Conservation (phyloP, 495 filamentous ascomycete genomes). For the Schizothecium vesticola region DNA sequence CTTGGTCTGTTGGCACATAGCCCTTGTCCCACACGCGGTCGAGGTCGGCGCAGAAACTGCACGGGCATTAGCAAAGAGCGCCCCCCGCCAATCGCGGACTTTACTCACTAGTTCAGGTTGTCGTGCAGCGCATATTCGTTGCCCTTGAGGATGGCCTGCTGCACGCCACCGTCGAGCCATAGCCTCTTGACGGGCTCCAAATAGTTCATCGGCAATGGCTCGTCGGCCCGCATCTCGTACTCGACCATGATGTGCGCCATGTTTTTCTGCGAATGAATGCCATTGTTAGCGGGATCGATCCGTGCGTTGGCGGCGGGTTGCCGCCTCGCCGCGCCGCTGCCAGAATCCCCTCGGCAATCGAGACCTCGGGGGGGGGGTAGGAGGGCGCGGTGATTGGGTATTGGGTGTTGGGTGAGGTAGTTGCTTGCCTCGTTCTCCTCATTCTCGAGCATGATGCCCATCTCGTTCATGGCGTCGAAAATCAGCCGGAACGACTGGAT, state of each 20-base stretch:
- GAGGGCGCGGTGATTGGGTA: no score
- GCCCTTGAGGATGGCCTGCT: slow-evolving; percentile 78
- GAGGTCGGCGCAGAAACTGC: slow-evolving; percentile 84
- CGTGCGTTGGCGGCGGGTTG: not conserved
- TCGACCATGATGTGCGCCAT: slow-evolving; percentile 53
- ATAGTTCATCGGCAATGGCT: slow-evolving; percentile 64
- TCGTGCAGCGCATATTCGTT: slow-evolving; percentile 97
- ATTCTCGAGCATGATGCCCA: slow-evolving; percentile 69
- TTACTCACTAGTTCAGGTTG: slow-evolving; percentile 83
- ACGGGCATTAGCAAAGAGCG: not conserved
- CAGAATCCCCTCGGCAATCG: not conserved
- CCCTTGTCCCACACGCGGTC: slow-evolving; percentile 82
- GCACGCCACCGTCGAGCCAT: slow-evolving; percentile 80
- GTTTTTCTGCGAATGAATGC: slow-evolving; percentile 37
- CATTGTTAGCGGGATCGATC: not conserved
- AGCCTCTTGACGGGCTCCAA: slow-evolving; percentile 73
- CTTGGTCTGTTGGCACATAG: slow-evolving; percentile 94
- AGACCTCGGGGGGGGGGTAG: no score
- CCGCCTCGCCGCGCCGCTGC: not conserved
- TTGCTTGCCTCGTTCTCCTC: slow-evolving; percentile 68
- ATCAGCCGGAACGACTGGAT: slow-evolving; percentile 84
- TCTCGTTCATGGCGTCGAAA: slow-evolving; percentile 87
- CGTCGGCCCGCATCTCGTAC: slow-evolving; percentile 70
- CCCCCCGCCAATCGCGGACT: not conserved
- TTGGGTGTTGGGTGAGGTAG: not conserved